Evolutionary conservation across 2,329 filamentous ascomycete species (phyloP).

Genomic region (Botrytis porri): DNA sequence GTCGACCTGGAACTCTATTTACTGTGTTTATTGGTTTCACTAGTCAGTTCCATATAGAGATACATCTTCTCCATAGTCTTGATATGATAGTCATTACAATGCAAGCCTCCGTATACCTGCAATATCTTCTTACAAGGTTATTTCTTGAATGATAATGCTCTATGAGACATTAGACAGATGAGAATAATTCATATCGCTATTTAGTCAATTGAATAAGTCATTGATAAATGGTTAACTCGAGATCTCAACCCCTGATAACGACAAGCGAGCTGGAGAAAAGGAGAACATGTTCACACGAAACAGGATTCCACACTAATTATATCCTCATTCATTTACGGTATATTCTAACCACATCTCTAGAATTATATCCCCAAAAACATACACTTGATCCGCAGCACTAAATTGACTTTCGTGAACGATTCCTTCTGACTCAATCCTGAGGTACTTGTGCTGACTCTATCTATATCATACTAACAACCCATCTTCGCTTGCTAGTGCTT

Average conservation of each 20-base stretch:
- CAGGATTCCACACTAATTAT: not conserved
- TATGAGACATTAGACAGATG: not conserved
- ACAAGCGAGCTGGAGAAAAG: not conserved
- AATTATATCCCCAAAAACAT: not conserved
- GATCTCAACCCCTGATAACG: not conserved
- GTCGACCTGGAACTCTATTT: not conserved
- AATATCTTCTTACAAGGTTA: not conserved
- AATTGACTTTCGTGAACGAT: not conserved
- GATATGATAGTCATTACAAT: too few species aligned
- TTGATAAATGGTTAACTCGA: not conserved
- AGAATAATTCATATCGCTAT: not conserved
- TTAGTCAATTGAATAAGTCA: not conserved
- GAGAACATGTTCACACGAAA: not conserved
- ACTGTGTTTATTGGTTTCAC: not conserved
- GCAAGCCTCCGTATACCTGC: too few species aligned
- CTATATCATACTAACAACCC: not conserved
- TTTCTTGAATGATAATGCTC: not conserved
- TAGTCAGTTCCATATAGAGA: not conserved
- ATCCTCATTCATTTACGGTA: too few species aligned
- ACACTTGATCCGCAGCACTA: not conserved
- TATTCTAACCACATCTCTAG: fast-evolving
- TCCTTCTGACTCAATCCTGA: not conserved
- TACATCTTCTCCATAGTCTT: too few species aligned
- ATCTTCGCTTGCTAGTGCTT: not conserved
- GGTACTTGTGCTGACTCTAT: not conserved